A percentile compares a stretch with the other conserved stretches of the same genome.
These are phyloP conservation scores for Penicillium alfredii DNA, from an alignment of 495 filamentous ascomycete species.

Conservation along the genomic window DNA sequence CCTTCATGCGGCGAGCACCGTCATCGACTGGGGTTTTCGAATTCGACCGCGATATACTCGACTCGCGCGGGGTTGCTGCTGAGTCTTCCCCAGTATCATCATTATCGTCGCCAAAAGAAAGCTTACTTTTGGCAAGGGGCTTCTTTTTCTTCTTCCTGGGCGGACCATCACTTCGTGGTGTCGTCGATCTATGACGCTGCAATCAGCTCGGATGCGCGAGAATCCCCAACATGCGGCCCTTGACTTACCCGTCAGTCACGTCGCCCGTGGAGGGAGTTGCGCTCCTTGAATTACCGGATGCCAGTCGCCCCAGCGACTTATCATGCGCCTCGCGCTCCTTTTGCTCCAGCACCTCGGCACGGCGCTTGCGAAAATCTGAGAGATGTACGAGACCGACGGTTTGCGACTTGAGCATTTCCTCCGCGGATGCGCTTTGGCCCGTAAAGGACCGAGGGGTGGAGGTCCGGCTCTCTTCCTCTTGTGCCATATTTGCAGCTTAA, in stretches of 20 bases:
- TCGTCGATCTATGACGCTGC: slow-evolving; percentile 35
- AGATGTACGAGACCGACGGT: slow-evolving; percentile 91
- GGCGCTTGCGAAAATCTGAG: slow-evolving; percentile 93
- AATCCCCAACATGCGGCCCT: slow-evolving; percentile 8
- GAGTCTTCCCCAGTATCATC: slow-evolving; percentile 36
- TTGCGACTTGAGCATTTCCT: slow-evolving; percentile 85
- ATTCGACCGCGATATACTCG: slow-evolving; percentile 30
- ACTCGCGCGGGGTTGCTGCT: slow-evolving; percentile 29
- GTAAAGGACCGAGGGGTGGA: slow-evolving; percentile 58
- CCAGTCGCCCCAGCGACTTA: slow-evolving; percentile 45
- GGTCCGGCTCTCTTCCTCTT: slow-evolving; percentile 31
- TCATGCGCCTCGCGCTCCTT: slow-evolving; percentile 77
- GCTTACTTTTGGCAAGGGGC: slow-evolving; percentile 52
- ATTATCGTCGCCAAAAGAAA: slow-evolving; percentile 63
- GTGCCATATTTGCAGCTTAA: slow-evolving; percentile 22
- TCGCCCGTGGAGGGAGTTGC: slow-evolving; percentile 50
- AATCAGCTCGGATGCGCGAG: slow-evolving; percentile 27
- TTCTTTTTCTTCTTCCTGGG: slow-evolving; percentile 66
- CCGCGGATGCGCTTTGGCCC: slow-evolving; percentile 70
- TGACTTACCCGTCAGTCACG: slow-evolving; percentile 48
- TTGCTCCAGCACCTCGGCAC: slow-evolving; percentile 88
- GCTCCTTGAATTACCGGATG: slow-evolving; percentile 43
- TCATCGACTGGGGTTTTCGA: slow-evolving; percentile 38
- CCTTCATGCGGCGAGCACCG: slow-evolving; percentile 49
- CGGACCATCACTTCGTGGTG: slow-evolving; percentile 38